These are phyloP conservation scores for Trichoderma sp. DNA, from an alignment of 2,329 filamentous ascomycete genomes.

Conservation along the genomic window DNA sequence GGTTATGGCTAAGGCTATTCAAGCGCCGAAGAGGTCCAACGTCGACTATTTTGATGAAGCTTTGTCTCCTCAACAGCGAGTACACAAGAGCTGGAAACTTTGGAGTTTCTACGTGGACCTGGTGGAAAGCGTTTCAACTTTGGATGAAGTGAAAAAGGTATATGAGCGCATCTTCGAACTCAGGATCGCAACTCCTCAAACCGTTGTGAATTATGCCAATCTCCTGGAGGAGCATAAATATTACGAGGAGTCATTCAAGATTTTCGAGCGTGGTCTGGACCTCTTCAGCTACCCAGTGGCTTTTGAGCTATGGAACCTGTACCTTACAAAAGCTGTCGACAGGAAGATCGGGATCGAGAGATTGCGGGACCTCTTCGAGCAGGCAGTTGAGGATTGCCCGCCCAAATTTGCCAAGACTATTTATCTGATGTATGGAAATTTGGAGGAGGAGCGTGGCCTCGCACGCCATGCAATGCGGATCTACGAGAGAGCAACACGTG, in stretches of 20 bases:
- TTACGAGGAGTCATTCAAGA: constrained; percentile 95
- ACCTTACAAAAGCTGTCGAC: constrained; percentile 94
- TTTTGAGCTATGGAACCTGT: constrained; percentile 98
- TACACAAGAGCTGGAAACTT: constrained; percentile 98
- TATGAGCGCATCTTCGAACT: constrained; percentile 98
- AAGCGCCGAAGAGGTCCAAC: constrained; percentile 93
- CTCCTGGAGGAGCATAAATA: constrained; percentile 92
- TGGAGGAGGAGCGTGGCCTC: constrained; percentile 93
- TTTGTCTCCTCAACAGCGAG: constrained; percentile 87
- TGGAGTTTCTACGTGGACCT: constrained; percentile 99
- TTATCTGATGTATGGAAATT: constrained; percentile 96
- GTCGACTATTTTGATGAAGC: constrained; percentile 99
- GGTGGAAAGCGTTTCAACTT: constrained; percentile 85
- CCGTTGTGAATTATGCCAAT: constrained; percentile 97
- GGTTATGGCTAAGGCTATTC: constrained; percentile 96
- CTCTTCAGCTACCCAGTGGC: constrained; percentile 98
- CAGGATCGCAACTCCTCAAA: constrained; percentile 95
- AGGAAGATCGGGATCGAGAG: constrained; percentile 94
- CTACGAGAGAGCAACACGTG: constrained; percentile 93
- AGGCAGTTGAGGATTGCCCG: constrained; percentile 91
- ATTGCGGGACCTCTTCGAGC: constrained; percentile 91
- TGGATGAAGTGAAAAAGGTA: constrained; percentile 89
- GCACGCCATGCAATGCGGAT: constrained; percentile 98
- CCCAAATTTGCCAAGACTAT: constrained; percentile 94
- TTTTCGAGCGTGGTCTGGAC: constrained; percentile 93